Evolutionary conservation across 2,329 filamentous ascomycete genomes (phyloP).

Genomic region (Trichoderma endophyticum): DNA sequence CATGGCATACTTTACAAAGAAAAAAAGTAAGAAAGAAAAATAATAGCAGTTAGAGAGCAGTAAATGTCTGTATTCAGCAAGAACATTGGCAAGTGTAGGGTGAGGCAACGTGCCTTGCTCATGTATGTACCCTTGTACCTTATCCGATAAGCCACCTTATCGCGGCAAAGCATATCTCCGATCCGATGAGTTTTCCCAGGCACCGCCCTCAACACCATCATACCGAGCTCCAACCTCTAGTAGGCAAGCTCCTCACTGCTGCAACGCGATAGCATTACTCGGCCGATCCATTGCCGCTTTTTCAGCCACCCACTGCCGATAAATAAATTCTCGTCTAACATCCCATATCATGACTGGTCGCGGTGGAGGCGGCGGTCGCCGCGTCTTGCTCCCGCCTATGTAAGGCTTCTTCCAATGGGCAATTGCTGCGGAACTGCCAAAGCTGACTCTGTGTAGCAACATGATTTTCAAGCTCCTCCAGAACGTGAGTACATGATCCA

Average conservation of each 20-base stretch:
- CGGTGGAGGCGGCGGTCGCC: slow-evolving; percentile 57
- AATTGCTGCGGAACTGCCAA: neutral
- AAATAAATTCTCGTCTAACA: neutral
- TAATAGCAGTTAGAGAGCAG: no score
- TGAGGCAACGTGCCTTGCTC: neutral
- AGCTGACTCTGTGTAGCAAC: slow-evolving; percentile 38
- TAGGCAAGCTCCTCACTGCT: slow-evolving; percentile 3
- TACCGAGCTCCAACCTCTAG: neutral
- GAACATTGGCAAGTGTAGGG: neutral
- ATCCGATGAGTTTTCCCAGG: slow-evolving; percentile 1
- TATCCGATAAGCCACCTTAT: neutral
- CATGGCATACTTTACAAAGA: neutral
- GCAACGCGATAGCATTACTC: neutral
- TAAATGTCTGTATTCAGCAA: neutral
- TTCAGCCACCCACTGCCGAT: neutral
- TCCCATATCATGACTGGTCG: slow-evolving; percentile 53
- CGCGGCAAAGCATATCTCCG: slow-evolving; percentile 3
- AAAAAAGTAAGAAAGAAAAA: neutral
- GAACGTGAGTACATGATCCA: slow-evolving; percentile 35
- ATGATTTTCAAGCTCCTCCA: slow-evolving; percentile 74
- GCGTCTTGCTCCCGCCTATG: slow-evolving; percentile 59
- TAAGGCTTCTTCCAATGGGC: slow-evolving; percentile 26
- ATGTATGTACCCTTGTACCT: neutral
- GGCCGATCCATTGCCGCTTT: neutral
- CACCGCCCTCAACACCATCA: slow-evolving; percentile 4